Percentiles rank a stretch among this genome's conserved stretches.
phyloP scores from a whole-genome alignment of 2,329 filamentous ascomycete species.

The Corynespora cassiicola region DNA sequence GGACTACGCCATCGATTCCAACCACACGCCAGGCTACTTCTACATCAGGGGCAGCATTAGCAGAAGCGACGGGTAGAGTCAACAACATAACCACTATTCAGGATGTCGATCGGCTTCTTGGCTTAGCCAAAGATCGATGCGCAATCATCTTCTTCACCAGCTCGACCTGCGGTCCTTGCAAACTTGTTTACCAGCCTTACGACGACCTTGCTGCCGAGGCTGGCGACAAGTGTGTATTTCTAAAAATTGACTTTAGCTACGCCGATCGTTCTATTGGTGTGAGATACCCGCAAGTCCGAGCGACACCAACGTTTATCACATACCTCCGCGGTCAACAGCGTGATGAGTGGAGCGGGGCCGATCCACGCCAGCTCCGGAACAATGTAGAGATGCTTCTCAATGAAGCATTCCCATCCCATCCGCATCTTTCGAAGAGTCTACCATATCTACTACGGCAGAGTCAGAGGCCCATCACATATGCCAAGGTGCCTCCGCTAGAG shows the following conservation, averaged over 20 bases:
- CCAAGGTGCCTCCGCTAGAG: conserved; percentile 79
- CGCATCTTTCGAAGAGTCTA: conserved; percentile 73
- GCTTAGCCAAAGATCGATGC: conserved; percentile 68
- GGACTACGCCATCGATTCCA: conserved; percentile 2
- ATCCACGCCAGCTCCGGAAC: conserved; percentile 69
- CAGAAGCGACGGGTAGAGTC: conserved; percentile 57
- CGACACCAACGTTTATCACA: conserved; percentile 89
- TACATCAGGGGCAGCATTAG: conserved; percentile 18
- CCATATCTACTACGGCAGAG: conserved; percentile 72
- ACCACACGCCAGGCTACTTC: conserved; percentile 9
- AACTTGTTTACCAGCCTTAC: conserved; percentile 79
- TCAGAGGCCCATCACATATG: conserved; percentile 74
- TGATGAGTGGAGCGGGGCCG: conserved; percentile 81
- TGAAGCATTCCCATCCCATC: conserved; percentile 77
- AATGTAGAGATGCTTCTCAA: conserved; percentile 78
- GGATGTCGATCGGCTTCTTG: conserved; percentile 67
- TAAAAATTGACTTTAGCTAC: conserved; percentile 81
- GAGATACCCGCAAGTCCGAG: conserved; percentile 68
- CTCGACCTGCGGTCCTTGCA: conserved; percentile 84
- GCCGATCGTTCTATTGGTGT: conserved; percentile 68
- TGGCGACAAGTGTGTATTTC: conserved; percentile 70
- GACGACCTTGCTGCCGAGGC: conserved; percentile 79
- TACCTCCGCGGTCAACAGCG: conserved; percentile 78
- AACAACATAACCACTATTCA: conserved; percentile 65
- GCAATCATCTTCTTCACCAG: conserved; percentile 94